Evolutionary conservation across 257 asterid genomes (phyloP).

Genomic region (Penstemon barbatus): DNA sequence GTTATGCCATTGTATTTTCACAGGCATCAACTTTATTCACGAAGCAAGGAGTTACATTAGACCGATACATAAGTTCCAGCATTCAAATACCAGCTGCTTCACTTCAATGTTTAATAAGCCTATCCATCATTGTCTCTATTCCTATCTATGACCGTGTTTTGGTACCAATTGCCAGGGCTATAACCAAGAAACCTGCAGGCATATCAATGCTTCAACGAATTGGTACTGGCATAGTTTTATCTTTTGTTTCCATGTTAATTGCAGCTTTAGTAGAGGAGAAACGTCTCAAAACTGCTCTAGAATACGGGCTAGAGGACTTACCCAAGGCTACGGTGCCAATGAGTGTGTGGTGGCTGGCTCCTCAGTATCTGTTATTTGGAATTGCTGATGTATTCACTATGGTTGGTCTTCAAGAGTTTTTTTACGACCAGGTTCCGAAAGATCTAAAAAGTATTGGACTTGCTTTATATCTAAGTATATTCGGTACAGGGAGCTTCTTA

Average conservation of each 20-base stretch:
- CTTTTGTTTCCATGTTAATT: conserved; percentile 32
- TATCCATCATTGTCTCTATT: conserved; percentile 29
- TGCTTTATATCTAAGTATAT: conserved; percentile 40
- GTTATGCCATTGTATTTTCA: conserved; percentile 28
- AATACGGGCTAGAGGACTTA: conserved; percentile 32
- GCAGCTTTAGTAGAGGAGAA: conserved; percentile 44
- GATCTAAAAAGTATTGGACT: conserved; percentile 49
- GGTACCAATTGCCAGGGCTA: conserved; percentile 35
- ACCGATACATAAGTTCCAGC: conserved; percentile 25
- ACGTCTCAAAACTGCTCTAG: conserved; percentile 37
- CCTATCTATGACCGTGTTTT: conserved; percentile 45
- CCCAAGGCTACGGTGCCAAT: conserved; percentile 43
- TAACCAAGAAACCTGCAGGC: conserved; percentile 43
- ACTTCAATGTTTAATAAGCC: conserved; percentile 30
- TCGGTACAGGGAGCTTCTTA: conserved; percentile 49
- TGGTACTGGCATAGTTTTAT: conserved; percentile 37
- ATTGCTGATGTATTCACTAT: conserved; percentile 35
- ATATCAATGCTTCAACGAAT: conserved; percentile 47
- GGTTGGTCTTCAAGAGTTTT: conserved; percentile 56
- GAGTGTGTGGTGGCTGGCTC: conserved; percentile 65
- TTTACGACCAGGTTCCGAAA: conserved; percentile 50
- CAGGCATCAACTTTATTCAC: conserved; percentile 40
- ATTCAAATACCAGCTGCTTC: conserved; percentile 43
- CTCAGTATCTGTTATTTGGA: conserved; percentile 52
- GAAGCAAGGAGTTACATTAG: conserved; percentile 42